Evolutionary conservation across 495 filamentous ascomycete genomes (phyloP), one percentile per base, ranked within the genome.

Genomic region (Bacidia gigantensis): DNA sequence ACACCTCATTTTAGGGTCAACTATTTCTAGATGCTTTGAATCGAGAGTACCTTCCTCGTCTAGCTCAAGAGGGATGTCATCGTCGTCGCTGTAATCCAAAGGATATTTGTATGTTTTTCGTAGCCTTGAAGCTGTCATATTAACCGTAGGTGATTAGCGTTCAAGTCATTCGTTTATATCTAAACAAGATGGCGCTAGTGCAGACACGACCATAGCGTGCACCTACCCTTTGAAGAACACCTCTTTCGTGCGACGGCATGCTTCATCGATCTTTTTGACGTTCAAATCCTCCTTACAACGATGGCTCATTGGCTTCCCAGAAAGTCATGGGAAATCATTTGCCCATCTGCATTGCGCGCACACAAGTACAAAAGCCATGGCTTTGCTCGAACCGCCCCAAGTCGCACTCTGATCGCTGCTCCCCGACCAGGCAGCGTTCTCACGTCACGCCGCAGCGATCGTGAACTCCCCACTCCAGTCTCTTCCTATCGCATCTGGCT

Each of bases 391-490:
- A 18, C 58, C 2, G 11, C 32, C 7, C 10, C 29, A 3, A 51
- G 23, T 40, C 70, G 72, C 53, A 74, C 65, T 22, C 53, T 74
- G 43, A 74, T 75, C 45, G 69, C 74, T 12, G 68, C 74, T 11
- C 74, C 74, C 3, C 59, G 53, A 17, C 64, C 70, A 23, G 86
- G 86, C 3, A 87, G 86, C 45, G 26, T 38, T 7, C 69, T 95
- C 56, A 78, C 89, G 73, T 79, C 82, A 59, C 80, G 89, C 56
- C 79, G 88, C 52, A 66, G 83, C 54, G 87, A 94, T 66, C 81
- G 89, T 52, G 86, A 83, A 53, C 77, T 95, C 3, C 88, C 88
- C 46, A 65, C 51, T 3, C 50, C 65, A 22, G 24, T 24, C 21
- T 29, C 49, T 12, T 55, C 60, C 11, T 61, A 61, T 35, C 57